These are phyloP conservation scores for Epichloe sibirici DNA, from an alignment of 2,329 filamentous ascomycete species.

Conservation along the genomic window DNA sequence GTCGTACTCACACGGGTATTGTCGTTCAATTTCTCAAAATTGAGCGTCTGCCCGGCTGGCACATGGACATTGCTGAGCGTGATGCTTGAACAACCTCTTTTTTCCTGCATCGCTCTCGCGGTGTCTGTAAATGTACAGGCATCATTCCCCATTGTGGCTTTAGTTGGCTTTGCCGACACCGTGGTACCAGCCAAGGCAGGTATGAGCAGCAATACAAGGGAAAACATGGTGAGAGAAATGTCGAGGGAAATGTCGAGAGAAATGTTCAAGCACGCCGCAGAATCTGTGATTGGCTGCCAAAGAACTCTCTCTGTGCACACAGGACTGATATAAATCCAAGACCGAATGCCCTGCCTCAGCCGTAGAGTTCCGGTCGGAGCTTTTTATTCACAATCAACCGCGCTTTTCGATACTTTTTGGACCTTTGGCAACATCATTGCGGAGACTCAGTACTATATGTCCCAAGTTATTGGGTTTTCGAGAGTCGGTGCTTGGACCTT, in stretches of 20 bases:
- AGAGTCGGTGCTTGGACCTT: no score
- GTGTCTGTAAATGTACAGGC: background rate
- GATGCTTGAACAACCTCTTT: background rate
- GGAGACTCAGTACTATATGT: no score
- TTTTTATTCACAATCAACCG: no score
- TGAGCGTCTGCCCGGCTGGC: background rate
- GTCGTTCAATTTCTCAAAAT: background rate
- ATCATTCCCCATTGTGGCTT: accelerated
- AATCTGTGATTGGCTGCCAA: background rate
- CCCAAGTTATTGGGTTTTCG: no score
- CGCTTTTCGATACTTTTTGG: no score
- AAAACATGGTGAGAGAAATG: no score
- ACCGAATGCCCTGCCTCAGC: no score
- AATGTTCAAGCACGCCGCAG: background rate
- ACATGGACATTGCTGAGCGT: background rate
- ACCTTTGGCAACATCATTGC: no score
- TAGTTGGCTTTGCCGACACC: background rate
- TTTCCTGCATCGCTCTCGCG: background rate
- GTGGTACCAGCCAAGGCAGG: background rate
- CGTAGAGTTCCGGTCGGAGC: no score
- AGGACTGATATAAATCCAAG: no score
- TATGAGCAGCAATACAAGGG: background rate
- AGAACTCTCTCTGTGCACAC: no score
- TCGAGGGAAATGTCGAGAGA: background rate
- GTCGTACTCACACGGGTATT: background rate